Evolutionary conservation across 768 basidiomycete species (phyloP).

Genomic region (Suillus americanus): DNA sequence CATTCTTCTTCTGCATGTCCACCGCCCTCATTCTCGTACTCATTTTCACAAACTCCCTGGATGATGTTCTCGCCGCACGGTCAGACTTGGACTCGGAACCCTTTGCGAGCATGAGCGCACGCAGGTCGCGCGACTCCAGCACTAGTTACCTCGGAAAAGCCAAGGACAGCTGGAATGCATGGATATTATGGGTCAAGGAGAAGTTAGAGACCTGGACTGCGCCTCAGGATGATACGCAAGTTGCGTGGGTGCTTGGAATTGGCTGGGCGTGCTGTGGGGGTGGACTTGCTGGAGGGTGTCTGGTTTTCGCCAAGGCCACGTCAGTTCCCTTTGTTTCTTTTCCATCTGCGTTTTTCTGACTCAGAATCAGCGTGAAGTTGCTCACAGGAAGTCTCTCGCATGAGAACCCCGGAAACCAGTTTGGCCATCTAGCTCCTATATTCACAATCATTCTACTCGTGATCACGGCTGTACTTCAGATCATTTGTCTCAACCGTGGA

Average conservation of each 20-base stretch:
- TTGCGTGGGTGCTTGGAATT: conserved; percentile 91
- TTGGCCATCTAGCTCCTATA: conserved; percentile 78
- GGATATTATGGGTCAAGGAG: conserved; percentile 56
- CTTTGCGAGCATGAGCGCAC: conserved; percentile 40
- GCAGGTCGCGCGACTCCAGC: conserved; percentile 18
- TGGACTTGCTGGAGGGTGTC: conserved; percentile 81
- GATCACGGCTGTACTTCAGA: conserved; percentile 83
- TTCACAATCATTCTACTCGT: conserved; percentile 65
- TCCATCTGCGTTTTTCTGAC: conserved; percentile 11
- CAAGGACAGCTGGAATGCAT: conserved; percentile 40
- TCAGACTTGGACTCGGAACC: conserved; percentile 66
- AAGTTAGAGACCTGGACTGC: conserved; percentile 74
- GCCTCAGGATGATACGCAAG: conserved; percentile 77
- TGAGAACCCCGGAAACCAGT: conserved; percentile 82
- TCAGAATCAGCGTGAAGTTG: conserved; percentile 63
- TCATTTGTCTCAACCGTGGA: conserved; percentile 88
- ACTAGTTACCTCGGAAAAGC: conserved; percentile 34
- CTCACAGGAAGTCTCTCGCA: conserved; percentile 76
- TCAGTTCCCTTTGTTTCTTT: conserved; percentile 15
- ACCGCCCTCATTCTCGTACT: conserved; percentile 63
- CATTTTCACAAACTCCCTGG: conserved; percentile 69
- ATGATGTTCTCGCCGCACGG: conserved; percentile 69
- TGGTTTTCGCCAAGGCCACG: conserved; percentile 74
- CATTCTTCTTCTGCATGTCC: conserved; percentile 82
- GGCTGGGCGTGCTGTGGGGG: conserved; percentile 94